Conservation (phyloP, 2,329 filamentous ascomycete species). For the Cladosporium cucumerinum region DNA sequence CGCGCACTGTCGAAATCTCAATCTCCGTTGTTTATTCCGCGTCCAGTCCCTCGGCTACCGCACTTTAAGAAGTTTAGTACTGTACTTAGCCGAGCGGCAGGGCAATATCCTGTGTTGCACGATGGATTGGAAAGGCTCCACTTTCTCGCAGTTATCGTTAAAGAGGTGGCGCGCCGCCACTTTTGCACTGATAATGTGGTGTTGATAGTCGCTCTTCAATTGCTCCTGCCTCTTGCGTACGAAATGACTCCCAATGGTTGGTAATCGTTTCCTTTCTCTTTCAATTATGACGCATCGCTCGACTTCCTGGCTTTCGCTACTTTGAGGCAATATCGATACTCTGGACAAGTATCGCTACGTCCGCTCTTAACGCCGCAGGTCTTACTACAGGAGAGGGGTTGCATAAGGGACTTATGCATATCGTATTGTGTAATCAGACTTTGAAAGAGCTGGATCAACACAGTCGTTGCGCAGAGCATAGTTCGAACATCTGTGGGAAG, state of each 20-base stretch:
- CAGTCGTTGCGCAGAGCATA: not conserved
- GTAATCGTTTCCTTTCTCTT: not conserved
- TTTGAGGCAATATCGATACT: not conserved
- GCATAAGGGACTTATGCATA: not conserved
- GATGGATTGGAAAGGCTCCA: constrained; percentile 12
- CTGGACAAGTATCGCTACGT: not conserved
- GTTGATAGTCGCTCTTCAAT: not conserved
- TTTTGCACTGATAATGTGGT: not conserved
- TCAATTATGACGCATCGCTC: not conserved
- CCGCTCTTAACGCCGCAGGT: constrained; percentile 1
- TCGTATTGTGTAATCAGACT: not conserved
- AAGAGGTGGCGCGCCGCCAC: constrained; percentile 3
- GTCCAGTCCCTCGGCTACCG: not conserved
- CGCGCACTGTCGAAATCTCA: not conserved
- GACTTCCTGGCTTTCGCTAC: not conserved
- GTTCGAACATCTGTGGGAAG: not conserved
- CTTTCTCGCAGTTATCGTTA: constrained; percentile 1
- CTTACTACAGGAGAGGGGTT: not conserved
- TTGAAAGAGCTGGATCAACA: not conserved
- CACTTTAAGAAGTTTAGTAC: not conserved
- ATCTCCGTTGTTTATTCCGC: not conserved
- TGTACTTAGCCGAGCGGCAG: constrained; percentile 7
- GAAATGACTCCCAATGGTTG: constrained; percentile 7
- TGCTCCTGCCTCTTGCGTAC: not conserved
- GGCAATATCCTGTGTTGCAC: not conserved